Evolutionary conservation across 352 stramenopile species (phyloP).

Genomic region (Globisporangium camurandrum): DNA sequence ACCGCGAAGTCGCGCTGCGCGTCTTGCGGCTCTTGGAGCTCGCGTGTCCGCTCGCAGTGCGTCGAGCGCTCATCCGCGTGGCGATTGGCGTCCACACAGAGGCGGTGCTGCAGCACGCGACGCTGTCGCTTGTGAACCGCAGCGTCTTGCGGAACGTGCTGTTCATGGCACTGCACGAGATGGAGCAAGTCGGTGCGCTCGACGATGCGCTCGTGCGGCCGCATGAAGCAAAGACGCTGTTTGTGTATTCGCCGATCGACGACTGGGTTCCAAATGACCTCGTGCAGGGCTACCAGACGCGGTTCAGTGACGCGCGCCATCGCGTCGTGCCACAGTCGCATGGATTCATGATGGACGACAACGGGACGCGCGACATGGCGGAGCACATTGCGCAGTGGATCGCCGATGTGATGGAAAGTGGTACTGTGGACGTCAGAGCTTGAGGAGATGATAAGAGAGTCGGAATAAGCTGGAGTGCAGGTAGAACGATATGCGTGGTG

Average conservation of each 20-base stretch:
- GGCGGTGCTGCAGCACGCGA: slow-evolving; percentile 36
- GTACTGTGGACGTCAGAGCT: background rate
- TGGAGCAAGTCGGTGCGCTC: slow-evolving; percentile 40
- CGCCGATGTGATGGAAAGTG: slow-evolving; percentile 18
- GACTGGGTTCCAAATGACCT: slow-evolving; percentile 61
- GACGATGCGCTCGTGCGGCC: slow-evolving; percentile 27
- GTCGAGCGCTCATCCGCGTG: slow-evolving; percentile 34
- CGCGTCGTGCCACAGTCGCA: slow-evolving; percentile 48
- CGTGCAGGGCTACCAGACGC: slow-evolving; percentile 41
- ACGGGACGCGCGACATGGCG: slow-evolving; percentile 60
- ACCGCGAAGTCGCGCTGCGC: slow-evolving; percentile 22
- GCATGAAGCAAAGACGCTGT: slow-evolving; percentile 46
- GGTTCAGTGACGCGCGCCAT: slow-evolving; percentile 36
- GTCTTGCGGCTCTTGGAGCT: slow-evolving; percentile 35
- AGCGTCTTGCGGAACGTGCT: slow-evolving; percentile 56
- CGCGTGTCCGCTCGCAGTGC: slow-evolving; percentile 27
- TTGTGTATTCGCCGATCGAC: slow-evolving; percentile 64
- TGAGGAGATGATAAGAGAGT: too few species aligned
- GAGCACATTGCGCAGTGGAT: slow-evolving; percentile 54
- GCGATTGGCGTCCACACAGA: slow-evolving; percentile 32
- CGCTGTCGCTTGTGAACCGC: slow-evolving; percentile 43
- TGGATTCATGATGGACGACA: slow-evolving; percentile 71
- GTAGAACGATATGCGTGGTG: too few species aligned
- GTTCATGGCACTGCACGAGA: slow-evolving; percentile 60
- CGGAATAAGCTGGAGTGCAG: too few species aligned